Percentiles rank a stretch among this genome's conserved stretches.
These are phyloP conservation scores for Talaromyces piceae DNA, from an alignment of 2,329 filamentous ascomycete genomes.

Conservation along the genomic window DNA sequence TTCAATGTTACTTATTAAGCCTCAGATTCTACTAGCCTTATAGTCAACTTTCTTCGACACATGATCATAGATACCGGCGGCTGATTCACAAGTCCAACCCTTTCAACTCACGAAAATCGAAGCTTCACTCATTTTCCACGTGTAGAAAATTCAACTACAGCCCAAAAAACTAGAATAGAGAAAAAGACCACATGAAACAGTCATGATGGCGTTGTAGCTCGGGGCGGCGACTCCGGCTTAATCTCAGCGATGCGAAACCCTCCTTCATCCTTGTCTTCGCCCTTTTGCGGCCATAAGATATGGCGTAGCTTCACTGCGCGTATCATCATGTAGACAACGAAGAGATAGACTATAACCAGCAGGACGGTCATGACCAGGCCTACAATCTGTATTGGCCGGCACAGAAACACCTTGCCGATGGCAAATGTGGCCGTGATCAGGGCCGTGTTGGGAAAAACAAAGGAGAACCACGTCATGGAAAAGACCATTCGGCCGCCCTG, in stretches of 20 bases:
- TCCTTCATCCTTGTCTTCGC: slow-evolving; percentile 56
- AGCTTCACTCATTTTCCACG: no score
- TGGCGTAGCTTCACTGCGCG: slow-evolving; percentile 57
- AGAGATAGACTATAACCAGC: slow-evolving; percentile 60
- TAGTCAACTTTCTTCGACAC: no score
- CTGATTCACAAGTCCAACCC: no score
- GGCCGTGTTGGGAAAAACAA: slow-evolving; percentile 74
- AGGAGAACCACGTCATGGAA: slow-evolving; percentile 80
- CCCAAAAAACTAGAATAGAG: no score
- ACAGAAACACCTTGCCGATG: slow-evolving; percentile 56
- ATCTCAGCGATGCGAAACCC: slow-evolving; percentile 42
- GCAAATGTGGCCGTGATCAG: slow-evolving; percentile 65
- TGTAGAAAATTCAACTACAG: no score
- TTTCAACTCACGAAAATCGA: no score
- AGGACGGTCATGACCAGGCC: slow-evolving; percentile 61
- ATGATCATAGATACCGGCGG: no score
- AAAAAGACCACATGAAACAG: not conserved
- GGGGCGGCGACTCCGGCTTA: slow-evolving; percentile 17
- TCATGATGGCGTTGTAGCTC: slow-evolving; percentile 14
- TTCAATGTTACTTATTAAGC: no score
- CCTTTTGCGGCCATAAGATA: slow-evolving; percentile 70
- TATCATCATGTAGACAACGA: slow-evolving; percentile 64
- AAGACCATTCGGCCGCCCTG: slow-evolving; percentile 59
- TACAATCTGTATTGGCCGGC: slow-evolving; percentile 54
- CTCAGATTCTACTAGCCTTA: no score